Evolutionary conservation across 1,284 basidiomycete genomes (phyloP), one percentile per base, ranked within the genome.

Genomic region (Taiwanofungus camphoratus): DNA sequence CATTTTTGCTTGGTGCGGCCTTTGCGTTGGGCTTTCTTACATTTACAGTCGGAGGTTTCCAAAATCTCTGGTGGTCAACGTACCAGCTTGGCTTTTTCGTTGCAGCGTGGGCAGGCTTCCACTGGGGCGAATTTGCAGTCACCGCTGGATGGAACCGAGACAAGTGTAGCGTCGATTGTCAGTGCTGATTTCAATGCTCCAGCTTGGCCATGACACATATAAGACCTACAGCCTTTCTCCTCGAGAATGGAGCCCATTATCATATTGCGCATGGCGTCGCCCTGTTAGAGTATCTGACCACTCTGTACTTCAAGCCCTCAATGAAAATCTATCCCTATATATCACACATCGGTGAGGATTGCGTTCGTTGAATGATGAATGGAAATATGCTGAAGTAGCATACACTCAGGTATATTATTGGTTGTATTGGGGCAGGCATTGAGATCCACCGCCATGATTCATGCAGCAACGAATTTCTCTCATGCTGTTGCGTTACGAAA

Each of bases 61-160:
- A 53, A 11, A 52, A 50, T 4, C 62, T 63, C 26, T 85, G 79
- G 72, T 88, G 87, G 79, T 64, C 77, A 0, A 85, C 81, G 16
- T 79, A 81, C 39, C 87, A 87, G 59, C 70, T 95, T 1, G 89
- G 87, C 0, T 80, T 90, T 61, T 97, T 92, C 62, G 51, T 87
- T 30, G 79, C 83, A 20, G 73, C 83, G 1, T 91, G 89, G 86
- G 74, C 87, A 1, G 66, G 73, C 26, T 99, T 99, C 61, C 96
- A 99, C 59, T 87, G 93, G 77, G 81, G 79, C 29, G 96, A 99
- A 63, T 99, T 95, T 60, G 85, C 85, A 40, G 92, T 95, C 5
- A 98, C 96, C 3, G 93, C 94, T 1, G 88, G 89, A 15, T 99
- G 91, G 87, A 99, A 99, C 63, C 68, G 86, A 30, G 85, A 88